Base-by-base conservation (phyloP, 805 yeast genomes). In the Sugiyamaella americana region DNA sequence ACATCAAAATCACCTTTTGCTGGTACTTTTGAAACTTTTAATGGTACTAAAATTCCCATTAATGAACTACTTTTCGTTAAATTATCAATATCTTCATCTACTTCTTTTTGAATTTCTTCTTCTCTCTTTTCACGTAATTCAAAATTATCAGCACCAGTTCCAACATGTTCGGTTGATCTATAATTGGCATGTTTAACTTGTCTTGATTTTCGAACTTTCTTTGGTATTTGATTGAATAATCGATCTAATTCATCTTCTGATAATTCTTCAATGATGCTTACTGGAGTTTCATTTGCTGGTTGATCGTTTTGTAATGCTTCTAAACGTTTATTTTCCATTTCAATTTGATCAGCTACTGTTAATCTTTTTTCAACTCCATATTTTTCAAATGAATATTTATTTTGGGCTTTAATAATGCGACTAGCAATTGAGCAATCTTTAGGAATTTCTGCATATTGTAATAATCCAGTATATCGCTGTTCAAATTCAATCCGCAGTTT, bases 1-100 rank as follows among this genome's bases (percentile, higher is more conserved):
- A 91, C 94, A 59, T 91, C 94, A 57, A 91, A 86, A 16, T 79
- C 80, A 43, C 97, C 98, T 63, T 77, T 82, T 42, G 74, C 68
- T 11, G 96, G 96, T 37, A 87, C 76, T 0, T 70, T 73, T 0
- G 95, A 94, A 52, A 87, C 69, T 38, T 63, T 66, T 56, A 87
- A 70, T 4, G 95, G 95, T 5, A 78, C 80, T 47, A 86, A 66
- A 2, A 83, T 70, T 46, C 70, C 73, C 36, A 70, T 52, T 16
- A 37, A 26, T 4, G 32, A 34, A 10, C 48, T 29, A n/a, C 44
- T 43, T 40, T 20, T 38, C 20, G 37, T 17, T 21, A 35, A 11
- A 8, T 5, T 5, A 10, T 35, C 37, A 10, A 35, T 13, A 30
- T 21, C 23, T 1, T 22, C 42, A 2, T 57, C 60, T 19, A 45